These are phyloP conservation scores for Chiua virens DNA, from an alignment of 768 basidiomycete genomes.

Conservation along the genomic window DNA sequence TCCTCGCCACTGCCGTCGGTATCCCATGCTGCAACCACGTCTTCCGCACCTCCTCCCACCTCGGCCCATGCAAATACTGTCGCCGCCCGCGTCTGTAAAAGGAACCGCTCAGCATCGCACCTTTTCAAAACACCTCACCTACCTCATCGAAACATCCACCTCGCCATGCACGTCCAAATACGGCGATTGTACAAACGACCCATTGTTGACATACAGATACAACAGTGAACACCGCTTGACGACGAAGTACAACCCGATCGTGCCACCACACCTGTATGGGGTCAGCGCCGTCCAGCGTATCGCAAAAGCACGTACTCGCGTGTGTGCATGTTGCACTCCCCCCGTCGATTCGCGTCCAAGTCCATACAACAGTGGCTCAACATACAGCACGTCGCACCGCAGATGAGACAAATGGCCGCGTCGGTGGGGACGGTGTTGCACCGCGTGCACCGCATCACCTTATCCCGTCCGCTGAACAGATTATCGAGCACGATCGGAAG, in stretches of 20 bases:
- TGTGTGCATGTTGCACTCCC: slow-evolving; percentile 95
- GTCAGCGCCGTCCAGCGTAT: too few relatives aligned
- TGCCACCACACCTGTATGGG: slow-evolving; percentile 76
- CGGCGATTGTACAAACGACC: slow-evolving; percentile 85
- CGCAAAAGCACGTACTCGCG: slow-evolving; percentile 66
- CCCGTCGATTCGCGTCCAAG: slow-evolving; percentile 50
- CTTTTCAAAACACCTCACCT: background rate
- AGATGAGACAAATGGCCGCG: slow-evolving; percentile 90
- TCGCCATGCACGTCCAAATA: slow-evolving; percentile 96
- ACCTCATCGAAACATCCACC: slow-evolving; percentile 91
- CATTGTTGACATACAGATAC: slow-evolving; percentile 85
- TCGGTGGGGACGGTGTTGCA: slow-evolving; percentile 81
- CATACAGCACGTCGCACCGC: slow-evolving; percentile 85
- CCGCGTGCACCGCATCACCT: slow-evolving; percentile 67
- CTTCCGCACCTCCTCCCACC: slow-evolving; percentile 91
- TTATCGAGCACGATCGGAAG: slow-evolving; percentile 83
- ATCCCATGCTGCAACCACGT: slow-evolving; percentile 90
- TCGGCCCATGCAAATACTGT: slow-evolving; percentile 79
- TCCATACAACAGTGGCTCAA: slow-evolving; percentile 92
- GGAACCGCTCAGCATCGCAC: too few relatives aligned
- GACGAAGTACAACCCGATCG: slow-evolving; percentile 85
- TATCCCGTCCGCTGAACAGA: slow-evolving; percentile 74
- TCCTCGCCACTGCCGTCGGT: slow-evolving; percentile 86
- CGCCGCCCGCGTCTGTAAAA: slow-evolving; percentile 84
- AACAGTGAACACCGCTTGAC: slow-evolving; percentile 90